These are phyloP conservation scores for Talaromyces sp. DNA, from an alignment of 2,329 filamentous ascomycete genomes.

Conservation along the genomic window DNA sequence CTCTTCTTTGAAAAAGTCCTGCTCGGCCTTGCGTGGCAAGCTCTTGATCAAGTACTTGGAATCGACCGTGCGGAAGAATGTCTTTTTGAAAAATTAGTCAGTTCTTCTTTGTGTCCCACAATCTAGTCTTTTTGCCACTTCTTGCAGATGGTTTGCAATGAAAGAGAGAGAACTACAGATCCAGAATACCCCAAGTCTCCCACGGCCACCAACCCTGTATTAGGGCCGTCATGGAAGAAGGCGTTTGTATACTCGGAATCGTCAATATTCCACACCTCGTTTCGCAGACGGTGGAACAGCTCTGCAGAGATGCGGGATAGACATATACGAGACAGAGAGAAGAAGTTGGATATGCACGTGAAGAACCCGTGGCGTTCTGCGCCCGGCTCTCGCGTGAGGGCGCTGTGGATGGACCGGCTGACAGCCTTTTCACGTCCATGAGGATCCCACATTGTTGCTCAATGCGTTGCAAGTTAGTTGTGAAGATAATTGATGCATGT, in stretches of 20 bases:
- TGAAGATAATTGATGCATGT: not conserved
- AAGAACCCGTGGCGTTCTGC: conserved; percentile 28
- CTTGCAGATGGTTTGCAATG: not conserved
- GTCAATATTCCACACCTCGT: conserved; percentile 48
- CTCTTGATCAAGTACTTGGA: conserved; percentile 67
- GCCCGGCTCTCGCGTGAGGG: conserved; percentile 21
- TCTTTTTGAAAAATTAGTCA: conserved; percentile 46
- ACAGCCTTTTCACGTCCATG: not conserved
- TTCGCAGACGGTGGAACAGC: conserved; percentile 49
- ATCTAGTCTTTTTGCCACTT: no score
- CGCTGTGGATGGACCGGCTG: conserved; percentile 24
- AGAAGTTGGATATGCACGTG: conserved; percentile 47
- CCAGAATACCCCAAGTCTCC: conserved; percentile 70
- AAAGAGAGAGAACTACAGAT: conserved; percentile 44
- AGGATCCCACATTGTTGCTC: not conserved
- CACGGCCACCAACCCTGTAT: conserved; percentile 45
- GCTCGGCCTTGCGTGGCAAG: conserved; percentile 63
- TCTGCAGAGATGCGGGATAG: conserved; percentile 44
- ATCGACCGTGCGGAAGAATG: conserved; percentile 65
- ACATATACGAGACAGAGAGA: conserved; percentile 47
- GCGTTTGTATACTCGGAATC: conserved; percentile 51
- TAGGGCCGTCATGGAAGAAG: conserved; percentile 42
- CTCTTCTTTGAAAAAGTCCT: conserved; percentile 64
- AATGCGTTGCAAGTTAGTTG: not conserved
- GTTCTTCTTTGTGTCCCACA: not conserved